Base-by-base conservation (phyloP, 148 eudicot genomes). In the Pouteria glomerata region DNA sequence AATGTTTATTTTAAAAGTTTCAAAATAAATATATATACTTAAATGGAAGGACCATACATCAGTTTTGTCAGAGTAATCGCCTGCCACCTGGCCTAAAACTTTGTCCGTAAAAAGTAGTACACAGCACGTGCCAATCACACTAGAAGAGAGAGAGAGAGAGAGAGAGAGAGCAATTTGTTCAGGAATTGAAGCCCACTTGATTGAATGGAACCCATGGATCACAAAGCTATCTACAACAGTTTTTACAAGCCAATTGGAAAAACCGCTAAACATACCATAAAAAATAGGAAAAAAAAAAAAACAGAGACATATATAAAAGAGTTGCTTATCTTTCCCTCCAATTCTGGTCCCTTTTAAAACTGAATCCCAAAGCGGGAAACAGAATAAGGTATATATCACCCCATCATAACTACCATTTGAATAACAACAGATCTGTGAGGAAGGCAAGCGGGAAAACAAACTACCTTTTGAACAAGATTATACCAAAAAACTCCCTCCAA, bases 381-480 rank as follows among this genome's bases (percentile, higher is more conserved):
- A 37, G 70, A n/a, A n/a, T n/a, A n/a, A 56, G 61, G 6, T 76
- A 44, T 76, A 44, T 12, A 61, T 50, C 69, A 68, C 68, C 66
- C 58, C 55, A 4, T 60, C 33, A 37, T 77, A 85, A 85, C 88
- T 77, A 78, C 81, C 82, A 82, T 82, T 82, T 78, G 81, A 85
- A 85, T 82, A 66, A 66, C 65, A 51, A 79, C 88, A 83, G 85
- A 83, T 82, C 77, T 59, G 10, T 74, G 63, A 74, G 70, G 15
- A 44, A 70, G 56, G 79, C 42, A 74, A 72, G 75, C 66, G 82
- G 80, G 82, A 76, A 59, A 57, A 74, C 69, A 63, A 13, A 55
- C 73, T 73, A 85, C 79, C 78, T 79, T 82, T 77, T 73, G 65
- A 85, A 77, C 85, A 69, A 61, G 27, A 12, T 29, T 73, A 74